Base-by-base conservation (phyloP, 805 yeast species). In the Debaryomyces hansenii region DNA sequence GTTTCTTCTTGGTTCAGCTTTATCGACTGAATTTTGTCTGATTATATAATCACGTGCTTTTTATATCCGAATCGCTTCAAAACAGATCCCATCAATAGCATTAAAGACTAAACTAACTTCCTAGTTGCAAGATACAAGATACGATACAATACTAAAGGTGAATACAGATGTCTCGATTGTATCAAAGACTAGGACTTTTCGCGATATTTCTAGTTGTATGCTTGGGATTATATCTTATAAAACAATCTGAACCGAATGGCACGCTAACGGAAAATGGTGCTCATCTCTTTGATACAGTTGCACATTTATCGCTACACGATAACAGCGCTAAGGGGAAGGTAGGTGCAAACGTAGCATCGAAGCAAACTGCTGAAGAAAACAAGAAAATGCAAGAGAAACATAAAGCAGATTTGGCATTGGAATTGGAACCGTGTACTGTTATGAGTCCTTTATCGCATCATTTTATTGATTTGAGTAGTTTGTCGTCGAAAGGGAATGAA, bases 391-490 rank as follows among this genome's bases (percentile, higher is more conserved):
- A 16, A 16, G 20, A 12, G 5, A 45, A 10, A 35, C 34, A 9
- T 36, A 38, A 10, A 20, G 40, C 43, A n/a, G 31, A 21, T 10
- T 16, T 27, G n/a, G 47, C 46, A 10, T 29, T 24, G 1, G 39
- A 40, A 12, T 39, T 55, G 11, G 75, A 69, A 27, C 66, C 69
- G 6, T 72, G 78, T 42, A 72, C 78, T 2, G 69, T 70, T 2
- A 46, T 64, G 27, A 65, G 64, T 44, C 75, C 76, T 0, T 41
- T 57, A 12, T 56, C 70, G 75, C 61, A 75, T 63, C 57, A 83
- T 69, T 69, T 82, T 71, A 68, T 80, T 67, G 63, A 76, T 69
- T 62, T 83, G 70, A 44, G 80, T 56, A 57, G 80, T 57, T 64
- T 83, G 70, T 62, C 81, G 53, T 43, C 79, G 59, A 47, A 69